Conservation (phyloP, 805 yeast genomes). For the Nakazawaea holstii region DNA sequence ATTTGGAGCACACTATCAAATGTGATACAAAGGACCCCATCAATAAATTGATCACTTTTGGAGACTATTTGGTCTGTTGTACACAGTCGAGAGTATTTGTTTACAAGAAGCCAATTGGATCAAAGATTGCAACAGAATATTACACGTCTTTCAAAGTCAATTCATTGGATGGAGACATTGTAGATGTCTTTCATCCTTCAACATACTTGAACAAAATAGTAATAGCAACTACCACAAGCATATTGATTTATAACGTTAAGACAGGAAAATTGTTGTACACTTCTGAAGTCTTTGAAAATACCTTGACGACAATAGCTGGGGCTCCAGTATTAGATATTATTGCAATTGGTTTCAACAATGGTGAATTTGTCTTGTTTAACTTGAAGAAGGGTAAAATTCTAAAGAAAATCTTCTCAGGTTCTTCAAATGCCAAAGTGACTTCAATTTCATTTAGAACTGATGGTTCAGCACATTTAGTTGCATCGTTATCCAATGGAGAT, state of each 20-base stretch:
- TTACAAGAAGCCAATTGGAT: slow-evolving; percentile 26
- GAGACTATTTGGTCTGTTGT: slow-evolving; percentile 66
- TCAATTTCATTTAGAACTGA: slow-evolving; percentile 88
- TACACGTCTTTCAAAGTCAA: slow-evolving; percentile 60
- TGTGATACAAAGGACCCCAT: slow-evolving; percentile 31
- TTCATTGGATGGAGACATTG: slow-evolving; percentile 64
- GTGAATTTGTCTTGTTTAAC: slow-evolving; percentile 62
- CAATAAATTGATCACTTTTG: slow-evolving; percentile 57
- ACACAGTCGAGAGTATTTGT: slow-evolving; percentile 28
- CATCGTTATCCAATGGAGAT: slow-evolving; percentile 77
- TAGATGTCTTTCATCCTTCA: slow-evolving; percentile 73
- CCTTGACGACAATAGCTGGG: slow-evolving; percentile 63
- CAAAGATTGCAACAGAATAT: slow-evolving; percentile 51
- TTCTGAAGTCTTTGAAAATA: slow-evolving; percentile 42
- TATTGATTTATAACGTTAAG: slow-evolving; percentile 67
- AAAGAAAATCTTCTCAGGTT: slow-evolving; percentile 43
- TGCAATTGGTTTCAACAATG: slow-evolving; percentile 70
- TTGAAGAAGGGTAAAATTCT: slow-evolving; percentile 56
- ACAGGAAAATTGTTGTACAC: slow-evolving; percentile 64
- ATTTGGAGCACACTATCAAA: slow-evolving; percentile 38
- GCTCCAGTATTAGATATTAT: slow-evolving; percentile 86
- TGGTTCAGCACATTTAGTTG: slow-evolving; percentile 76
- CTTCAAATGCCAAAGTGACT: slow-evolving; percentile 33
- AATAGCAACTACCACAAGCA: slow-evolving; percentile 64
- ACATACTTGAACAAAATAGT: slow-evolving; percentile 88